Evolutionary conservation across 2,329 filamentous ascomycete genomes (phyloP).

Genomic region (Exophiala sp.): DNA sequence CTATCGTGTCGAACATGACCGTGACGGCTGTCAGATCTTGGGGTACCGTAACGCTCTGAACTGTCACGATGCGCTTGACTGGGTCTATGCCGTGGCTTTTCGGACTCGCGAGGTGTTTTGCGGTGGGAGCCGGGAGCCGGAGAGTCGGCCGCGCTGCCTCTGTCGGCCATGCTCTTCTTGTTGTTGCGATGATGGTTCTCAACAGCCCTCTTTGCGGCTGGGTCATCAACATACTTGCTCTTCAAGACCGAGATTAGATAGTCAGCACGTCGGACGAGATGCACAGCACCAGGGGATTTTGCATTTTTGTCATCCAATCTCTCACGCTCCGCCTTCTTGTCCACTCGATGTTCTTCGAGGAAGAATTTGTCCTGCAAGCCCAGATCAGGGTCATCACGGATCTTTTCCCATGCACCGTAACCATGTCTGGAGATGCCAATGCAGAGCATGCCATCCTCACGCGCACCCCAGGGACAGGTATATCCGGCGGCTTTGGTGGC

Average conservation of each 20-base stretch:
- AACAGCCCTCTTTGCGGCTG: constrained; percentile 69
- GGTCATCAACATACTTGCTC: constrained; percentile 71
- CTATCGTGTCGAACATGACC: constrained; percentile 32
- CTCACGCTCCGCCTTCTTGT: constrained; percentile 91
- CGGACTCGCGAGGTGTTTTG: constrained; percentile 41
- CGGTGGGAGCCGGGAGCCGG: constrained; percentile 42
- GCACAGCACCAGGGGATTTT: constrained; percentile 94
- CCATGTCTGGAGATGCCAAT: constrained; percentile 90
- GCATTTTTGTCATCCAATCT: constrained; percentile 58
- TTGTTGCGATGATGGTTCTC: constrained; percentile 95
- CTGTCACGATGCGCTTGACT: constrained; percentile 42
- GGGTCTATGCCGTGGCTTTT: constrained; percentile 41
- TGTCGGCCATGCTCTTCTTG: constrained; percentile 58
- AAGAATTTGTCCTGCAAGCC: constrained; percentile 89
- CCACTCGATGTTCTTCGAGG: constrained; percentile 94
- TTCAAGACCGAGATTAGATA: constrained; percentile 94
- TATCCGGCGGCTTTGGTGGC: constrained; percentile 91
- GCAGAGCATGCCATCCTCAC: constrained; percentile 95
- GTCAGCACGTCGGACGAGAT: constrained; percentile 89
- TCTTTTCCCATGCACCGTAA: constrained; percentile 92
- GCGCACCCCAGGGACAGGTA: constrained; percentile 84
- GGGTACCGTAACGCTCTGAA: constrained; percentile 42
- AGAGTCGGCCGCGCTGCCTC: constrained; percentile 36
- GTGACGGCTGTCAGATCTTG: constrained; percentile 39
- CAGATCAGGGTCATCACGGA: constrained; percentile 85